Evolutionary conservation across 768 basidiomycete genomes (phyloP).

Genomic region (Hygrophoropsis aurantiaca): DNA sequence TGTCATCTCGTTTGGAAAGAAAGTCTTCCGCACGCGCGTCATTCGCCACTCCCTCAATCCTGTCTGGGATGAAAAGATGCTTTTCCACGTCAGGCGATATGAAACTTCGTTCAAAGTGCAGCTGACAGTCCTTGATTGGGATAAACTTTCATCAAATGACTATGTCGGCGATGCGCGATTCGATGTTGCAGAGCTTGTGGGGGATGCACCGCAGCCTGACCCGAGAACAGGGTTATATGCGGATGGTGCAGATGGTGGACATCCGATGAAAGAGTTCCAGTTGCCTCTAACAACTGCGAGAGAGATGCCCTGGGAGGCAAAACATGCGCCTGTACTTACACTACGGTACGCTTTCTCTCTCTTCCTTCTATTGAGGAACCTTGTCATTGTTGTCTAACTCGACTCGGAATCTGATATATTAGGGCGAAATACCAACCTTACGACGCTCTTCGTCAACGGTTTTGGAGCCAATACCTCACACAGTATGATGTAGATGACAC

Average conservation of each 20-base stretch:
- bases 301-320: constrained; percentile 69
- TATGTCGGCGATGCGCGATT: constrained; percentile 79
- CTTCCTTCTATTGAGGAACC: neutral
- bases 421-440: constrained; percentile 97
- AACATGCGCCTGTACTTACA: constrained; percentile 65
- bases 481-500: constrained; percentile 92
- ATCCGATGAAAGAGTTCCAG: constrained; percentile 71
- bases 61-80: constrained; percentile 90
- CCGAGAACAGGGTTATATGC: constrained; percentile 47
- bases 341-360: constrained; percentile 49
- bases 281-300: constrained; percentile 61
- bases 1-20: constrained; percentile 94
- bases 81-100: constrained; percentile 91
- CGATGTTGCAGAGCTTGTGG: constrained; percentile 69
- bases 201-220: constrained; percentile 64
- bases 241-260: constrained; percentile 50
- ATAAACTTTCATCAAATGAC: constrained; percentile 89
- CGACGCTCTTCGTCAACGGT: constrained; percentile 82
- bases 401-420: constrained; percentile 1
- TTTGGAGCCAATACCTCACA: constrained; percentile 86
- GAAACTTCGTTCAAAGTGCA: constrained; percentile 78
- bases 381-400: neutral
- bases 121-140: constrained; percentile 92
- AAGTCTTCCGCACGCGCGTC: constrained; percentile 91
- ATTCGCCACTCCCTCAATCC: constrained; percentile 86